These are phyloP conservation scores for Microcos paniculata DNA, from an alignment of 345 rosid species.

Conservation along the genomic window DNA sequence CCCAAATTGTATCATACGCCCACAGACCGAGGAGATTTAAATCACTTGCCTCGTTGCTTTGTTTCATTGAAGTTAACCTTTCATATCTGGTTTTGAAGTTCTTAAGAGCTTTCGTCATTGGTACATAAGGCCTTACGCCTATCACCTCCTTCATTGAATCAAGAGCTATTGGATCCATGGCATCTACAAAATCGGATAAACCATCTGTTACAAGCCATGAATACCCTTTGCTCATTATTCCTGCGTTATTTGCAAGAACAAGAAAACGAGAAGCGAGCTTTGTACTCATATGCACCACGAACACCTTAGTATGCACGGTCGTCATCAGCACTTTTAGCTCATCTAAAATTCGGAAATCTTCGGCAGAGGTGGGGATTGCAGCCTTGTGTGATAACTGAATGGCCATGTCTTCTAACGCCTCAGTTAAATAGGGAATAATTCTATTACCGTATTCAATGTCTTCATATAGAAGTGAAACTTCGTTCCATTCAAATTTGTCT, in stretches of 20 bases:
- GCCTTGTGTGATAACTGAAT: neutral
- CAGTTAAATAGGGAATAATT: neutral
- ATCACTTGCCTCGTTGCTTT: neutral
- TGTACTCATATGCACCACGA: constrained; percentile 7
- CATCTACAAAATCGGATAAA: neutral
- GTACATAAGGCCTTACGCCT: neutral
- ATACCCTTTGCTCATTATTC: neutral
- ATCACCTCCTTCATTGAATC: neutral
- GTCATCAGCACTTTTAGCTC: neutral
- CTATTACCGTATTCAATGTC: neutral
- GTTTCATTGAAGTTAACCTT: neutral
- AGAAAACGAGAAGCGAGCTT: neutral
- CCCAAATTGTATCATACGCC: neutral
- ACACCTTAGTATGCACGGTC: neutral
- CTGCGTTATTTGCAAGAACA: neutral
- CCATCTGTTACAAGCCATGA: constrained; percentile 9
- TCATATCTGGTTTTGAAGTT: constrained; percentile 1
- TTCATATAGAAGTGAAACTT: neutral
- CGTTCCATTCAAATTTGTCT: neutral
- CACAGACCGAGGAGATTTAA: neutral
- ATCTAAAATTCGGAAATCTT: neutral
- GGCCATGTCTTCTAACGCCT: neutral
- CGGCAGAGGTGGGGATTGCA: neutral
- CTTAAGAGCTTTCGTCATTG: neutral
- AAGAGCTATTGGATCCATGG: neutral